Evolutionary conservation across 2,329 filamentous ascomycete species (phyloP).

Genomic region (Xylariaceae sp.): DNA sequence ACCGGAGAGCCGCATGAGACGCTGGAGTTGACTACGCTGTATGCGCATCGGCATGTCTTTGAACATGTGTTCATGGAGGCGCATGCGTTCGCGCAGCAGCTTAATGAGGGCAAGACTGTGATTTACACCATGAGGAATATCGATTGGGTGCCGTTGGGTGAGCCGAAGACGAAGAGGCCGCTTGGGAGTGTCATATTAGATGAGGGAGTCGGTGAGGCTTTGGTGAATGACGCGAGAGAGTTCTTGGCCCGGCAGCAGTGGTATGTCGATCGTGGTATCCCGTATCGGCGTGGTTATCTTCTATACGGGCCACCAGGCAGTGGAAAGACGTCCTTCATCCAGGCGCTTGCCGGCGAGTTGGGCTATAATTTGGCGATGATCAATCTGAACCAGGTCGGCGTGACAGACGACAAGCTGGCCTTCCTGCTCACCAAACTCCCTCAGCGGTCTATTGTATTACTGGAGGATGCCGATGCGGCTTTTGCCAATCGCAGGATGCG

Average conservation of each 20-base stretch:
- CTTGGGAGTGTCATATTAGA: conserved; percentile 85
- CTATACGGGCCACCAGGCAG: conserved; percentile 87
- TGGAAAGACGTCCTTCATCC: conserved; percentile 94
- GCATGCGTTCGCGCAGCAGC: conserved; percentile 72
- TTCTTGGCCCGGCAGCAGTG: conserved; percentile 78
- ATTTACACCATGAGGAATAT: conserved; percentile 85
- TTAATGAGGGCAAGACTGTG: conserved; percentile 86
- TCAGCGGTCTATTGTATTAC: conserved; percentile 73
- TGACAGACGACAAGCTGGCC: conserved; percentile 87
- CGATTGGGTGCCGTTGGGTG: conserved; percentile 81
- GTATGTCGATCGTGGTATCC: conserved; percentile 94
- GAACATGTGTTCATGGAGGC: conserved; percentile 87
- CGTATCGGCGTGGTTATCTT: conserved; percentile 85
- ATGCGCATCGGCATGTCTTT: conserved; percentile 84
- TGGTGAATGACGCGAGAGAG: conserved; percentile 77
- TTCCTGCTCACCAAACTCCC: conserved; percentile 84
- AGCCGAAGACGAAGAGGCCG: conserved; percentile 81
- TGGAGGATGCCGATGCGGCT: conserved; percentile 90
- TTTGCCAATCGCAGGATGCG: conserved; percentile 77
- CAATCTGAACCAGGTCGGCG: conserved; percentile 83
- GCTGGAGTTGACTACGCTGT: conserved; percentile 86
- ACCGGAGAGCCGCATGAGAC: conserved; percentile 93
- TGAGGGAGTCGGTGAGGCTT: conserved; percentile 79
- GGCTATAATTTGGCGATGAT: conserved; percentile 92
- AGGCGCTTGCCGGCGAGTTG: conserved; percentile 86